A percentile compares a stretch with the other conserved stretches of the same genome.
Evolutionary conservation across 108 stramenopile genomes (phyloP).

Genomic region (Nitzschia inconspicua): DNA sequence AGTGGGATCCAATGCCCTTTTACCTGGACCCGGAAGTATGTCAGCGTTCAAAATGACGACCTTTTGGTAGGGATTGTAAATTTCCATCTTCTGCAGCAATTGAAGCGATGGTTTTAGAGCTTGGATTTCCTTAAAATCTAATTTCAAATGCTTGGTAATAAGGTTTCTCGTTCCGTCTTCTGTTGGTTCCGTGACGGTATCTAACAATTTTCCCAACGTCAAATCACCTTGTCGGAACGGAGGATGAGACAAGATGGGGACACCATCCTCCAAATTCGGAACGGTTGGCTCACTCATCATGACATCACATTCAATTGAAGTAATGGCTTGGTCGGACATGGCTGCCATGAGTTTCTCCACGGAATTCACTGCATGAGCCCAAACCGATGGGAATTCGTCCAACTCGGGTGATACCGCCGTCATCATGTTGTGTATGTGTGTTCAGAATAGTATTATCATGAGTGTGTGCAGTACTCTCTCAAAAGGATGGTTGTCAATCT

Average conservation of each 20-base stretch:
- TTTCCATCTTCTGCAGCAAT: neutral
- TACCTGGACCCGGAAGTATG: constrained; percentile 40
- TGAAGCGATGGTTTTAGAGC: constrained; percentile 32
- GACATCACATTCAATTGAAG: constrained; percentile 50
- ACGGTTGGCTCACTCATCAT: constrained; percentile 21
- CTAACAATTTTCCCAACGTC: constrained; percentile 20
- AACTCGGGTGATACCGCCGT: too few relatives aligned
- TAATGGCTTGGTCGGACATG: constrained; percentile 23
- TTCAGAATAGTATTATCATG: too few relatives aligned
- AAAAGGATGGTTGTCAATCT: too few relatives aligned
- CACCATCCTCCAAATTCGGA: neutral
- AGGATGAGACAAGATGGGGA: constrained; percentile 40
- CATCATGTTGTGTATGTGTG: too few relatives aligned
- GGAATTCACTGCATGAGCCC: constrained; percentile 39
- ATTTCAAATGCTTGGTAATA: constrained; percentile 38
- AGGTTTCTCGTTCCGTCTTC: neutral
- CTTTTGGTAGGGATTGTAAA: neutral
- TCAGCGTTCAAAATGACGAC: constrained; percentile 49
- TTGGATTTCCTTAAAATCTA: constrained; percentile 56
- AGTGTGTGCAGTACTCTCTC: too few relatives aligned
- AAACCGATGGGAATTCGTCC: too few relatives aligned
- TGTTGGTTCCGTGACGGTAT: neutral
- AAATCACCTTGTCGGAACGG: constrained; percentile 29
- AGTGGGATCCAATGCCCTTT: neutral
- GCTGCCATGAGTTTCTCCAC: constrained; percentile 20